phyloP scores from a whole-genome alignment of 306 rosid genomes.

The Cyamopsis tetragonoloba region DNA sequence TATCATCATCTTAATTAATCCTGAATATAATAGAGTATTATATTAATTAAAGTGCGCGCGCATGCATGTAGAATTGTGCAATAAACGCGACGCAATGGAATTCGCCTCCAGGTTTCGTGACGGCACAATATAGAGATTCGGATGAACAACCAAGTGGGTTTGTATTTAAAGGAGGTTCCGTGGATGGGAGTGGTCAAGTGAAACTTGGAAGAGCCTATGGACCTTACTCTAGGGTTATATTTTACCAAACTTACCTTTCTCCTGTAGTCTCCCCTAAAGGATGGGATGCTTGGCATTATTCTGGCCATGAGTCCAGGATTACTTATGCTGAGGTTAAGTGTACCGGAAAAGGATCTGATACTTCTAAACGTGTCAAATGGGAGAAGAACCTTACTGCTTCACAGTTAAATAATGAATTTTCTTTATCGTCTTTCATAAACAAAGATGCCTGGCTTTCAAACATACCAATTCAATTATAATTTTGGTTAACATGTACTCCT shows the following conservation, averaged over 20 bases:
- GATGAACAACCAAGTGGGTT: constrained; percentile 24
- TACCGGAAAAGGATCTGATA: constrained; percentile 29
- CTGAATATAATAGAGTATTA: background rate
- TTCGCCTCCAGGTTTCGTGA: constrained; percentile 21
- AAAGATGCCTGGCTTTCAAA: constrained; percentile 32
- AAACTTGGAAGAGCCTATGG: constrained; percentile 46
- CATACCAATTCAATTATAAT: no score
- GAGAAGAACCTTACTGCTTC: background rate
- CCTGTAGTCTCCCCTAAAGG: constrained; percentile 25
- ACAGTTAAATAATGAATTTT: background rate
- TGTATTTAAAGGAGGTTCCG: constrained; percentile 23
- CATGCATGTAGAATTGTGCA: constrained; percentile 23
- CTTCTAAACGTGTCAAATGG: constrained; percentile 32
- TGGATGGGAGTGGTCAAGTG: constrained; percentile 22
- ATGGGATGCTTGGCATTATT: constrained; percentile 37
- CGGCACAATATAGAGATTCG: constrained; percentile 26
- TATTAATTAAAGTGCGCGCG: no score
- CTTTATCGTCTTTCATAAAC: constrained; percentile 30
- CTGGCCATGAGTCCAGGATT: constrained; percentile 28
- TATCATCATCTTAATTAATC: no score
- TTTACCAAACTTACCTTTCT: constrained; percentile 15
- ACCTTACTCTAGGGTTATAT: constrained; percentile 37
- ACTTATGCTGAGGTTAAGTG: constrained; percentile 31
- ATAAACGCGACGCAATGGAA: background rate
- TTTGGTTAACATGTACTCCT: no score